These are phyloP conservation scores for Tilletia horrida DNA, from an alignment of 1,284 basidiomycete species.

Conservation along the genomic window DNA sequence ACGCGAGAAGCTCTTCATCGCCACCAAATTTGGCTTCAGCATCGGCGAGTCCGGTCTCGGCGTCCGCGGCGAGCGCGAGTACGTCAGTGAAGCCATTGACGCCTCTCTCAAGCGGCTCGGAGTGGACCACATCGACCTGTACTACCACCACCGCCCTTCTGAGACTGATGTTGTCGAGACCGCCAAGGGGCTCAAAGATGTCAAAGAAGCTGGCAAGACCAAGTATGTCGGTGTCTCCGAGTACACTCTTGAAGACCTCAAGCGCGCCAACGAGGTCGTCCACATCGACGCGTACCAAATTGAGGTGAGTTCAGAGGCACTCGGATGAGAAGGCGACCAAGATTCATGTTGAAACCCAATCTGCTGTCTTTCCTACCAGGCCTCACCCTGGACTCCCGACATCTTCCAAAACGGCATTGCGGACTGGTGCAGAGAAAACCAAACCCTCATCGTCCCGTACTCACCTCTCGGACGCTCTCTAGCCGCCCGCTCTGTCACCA, in stretches of 20 bases:
- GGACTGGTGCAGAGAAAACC: conserved; percentile 32
- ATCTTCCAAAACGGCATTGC: conserved; percentile 40
- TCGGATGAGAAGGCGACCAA: conserved; percentile 42
- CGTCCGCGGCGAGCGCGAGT: conserved; percentile 34
- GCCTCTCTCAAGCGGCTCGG: conserved; percentile 53
- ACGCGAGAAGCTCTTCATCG: conserved; percentile 56
- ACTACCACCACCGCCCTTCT: conserved; percentile 56
- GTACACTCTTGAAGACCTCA: conserved; percentile 43
- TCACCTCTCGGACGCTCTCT: conserved; percentile 35
- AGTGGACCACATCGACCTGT: conserved; percentile 55
- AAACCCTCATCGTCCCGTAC: conserved; percentile 37
- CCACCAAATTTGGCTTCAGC: conserved; percentile 55
- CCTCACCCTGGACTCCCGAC: conserved; percentile 57
- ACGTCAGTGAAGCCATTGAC: conserved; percentile 53
- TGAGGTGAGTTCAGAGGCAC: conserved; percentile 50
- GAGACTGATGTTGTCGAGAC: conserved; percentile 68
- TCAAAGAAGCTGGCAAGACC: conserved; percentile 67
- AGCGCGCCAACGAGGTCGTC: conserved; percentile 41
- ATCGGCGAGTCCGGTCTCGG: conserved; percentile 28
- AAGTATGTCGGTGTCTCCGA: conserved; percentile 70
- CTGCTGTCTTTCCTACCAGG: not conserved
- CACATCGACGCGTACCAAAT: conserved; percentile 58
- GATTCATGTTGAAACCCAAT: no score
- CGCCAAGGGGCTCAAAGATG: conserved; percentile 70
- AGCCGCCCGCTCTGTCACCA: conserved; percentile 35